Base-by-base conservation (phyloP, 1,284 basidiomycete species). In the Microbotryum saponariae region DNA sequence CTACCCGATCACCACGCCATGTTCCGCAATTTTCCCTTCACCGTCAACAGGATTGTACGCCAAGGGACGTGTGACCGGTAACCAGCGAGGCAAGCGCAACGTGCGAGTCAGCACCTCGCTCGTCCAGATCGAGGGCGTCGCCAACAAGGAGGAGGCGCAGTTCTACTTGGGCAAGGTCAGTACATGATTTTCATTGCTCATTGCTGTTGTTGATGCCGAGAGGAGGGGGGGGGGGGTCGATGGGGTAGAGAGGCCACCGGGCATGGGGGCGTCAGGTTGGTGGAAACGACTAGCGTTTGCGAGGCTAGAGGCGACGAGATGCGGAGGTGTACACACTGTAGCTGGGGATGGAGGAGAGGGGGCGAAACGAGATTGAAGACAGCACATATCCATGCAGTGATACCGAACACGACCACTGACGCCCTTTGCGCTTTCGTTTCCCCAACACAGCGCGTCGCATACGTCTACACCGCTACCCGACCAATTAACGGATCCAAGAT, bases 21-120 rank as follows among this genome's bases (percentile, higher is more conserved):
- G 37, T 37, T 9, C 10, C 37, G 37, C 4, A 27, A 27, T 8
- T 14, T 42, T 16, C 1, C 16, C 37, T 16, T 42, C 37, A 42
- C 37, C 14, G 9, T 31, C 2, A n/a, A 25, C 47, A 64, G 62
- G 65, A 42, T 54, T 97, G 76, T 97, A 97, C 85, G 80, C 81
- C 80, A 97, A 97, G 84, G 96, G 91, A 79, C 91, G 94, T 76
- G 86, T 98, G 76, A 83, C 97, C 76, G 91, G 92, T 73, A 90
- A 96, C 89, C 94, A 97, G 83, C 90, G 96, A 73, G 91, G 89
- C 73, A 97, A 97, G 83, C 87, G 91, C 78, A 97, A 96, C 83
- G 83, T 88, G 69, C 83, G 86, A 76, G 91, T 91, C 76, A 94
- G 94, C 83, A 96, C 92, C 70, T 90, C 91, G 63, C 85, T 98